Evolutionary conservation across 2,329 filamentous ascomycete genomes (phyloP).

Genomic region (Aspergillus fructus): DNA sequence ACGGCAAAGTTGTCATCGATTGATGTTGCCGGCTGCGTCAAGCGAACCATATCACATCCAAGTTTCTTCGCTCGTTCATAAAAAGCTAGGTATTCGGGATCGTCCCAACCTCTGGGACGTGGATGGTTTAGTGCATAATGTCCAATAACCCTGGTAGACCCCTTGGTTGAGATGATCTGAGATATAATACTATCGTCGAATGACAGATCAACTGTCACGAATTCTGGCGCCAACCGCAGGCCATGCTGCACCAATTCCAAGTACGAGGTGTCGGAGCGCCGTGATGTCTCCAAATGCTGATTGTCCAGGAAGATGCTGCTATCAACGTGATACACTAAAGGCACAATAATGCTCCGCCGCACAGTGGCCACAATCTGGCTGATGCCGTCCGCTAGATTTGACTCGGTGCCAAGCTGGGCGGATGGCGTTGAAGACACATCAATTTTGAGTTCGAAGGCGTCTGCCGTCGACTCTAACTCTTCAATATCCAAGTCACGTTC

Average conservation of each 20-base stretch:
- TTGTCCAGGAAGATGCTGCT: conserved; percentile 24
- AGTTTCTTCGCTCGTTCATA: conserved; percentile 59
- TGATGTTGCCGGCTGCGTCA: conserved; percentile 57
- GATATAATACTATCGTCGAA: conserved; percentile 54
- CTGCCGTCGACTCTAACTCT: conserved; percentile 64
- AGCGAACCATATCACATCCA: conserved; percentile 62
- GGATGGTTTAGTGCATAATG: conserved; percentile 48
- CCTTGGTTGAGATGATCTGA: conserved; percentile 52
- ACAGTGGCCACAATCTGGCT: conserved; percentile 61
- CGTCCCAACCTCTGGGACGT: conserved; percentile 55
- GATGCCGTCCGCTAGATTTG: conserved; percentile 50
- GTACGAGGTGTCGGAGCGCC: conserved; percentile 45
- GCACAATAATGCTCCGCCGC: conserved; percentile 61
- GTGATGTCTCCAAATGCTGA: conserved; percentile 23
- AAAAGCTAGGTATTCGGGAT: conserved; percentile 54
- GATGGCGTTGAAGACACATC: conserved; percentile 34
- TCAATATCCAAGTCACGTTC: conserved; percentile 59
- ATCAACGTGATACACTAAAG: conserved; percentile 56
- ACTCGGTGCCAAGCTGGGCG: conserved; percentile 32
- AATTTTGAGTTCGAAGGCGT: conserved; percentile 65
- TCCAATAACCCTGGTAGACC: conserved; percentile 62
- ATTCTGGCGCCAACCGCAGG: conserved; percentile 63
- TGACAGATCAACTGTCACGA: conserved; percentile 61
- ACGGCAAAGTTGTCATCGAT: conserved; percentile 66
- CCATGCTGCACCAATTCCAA: conserved; percentile 60